These are phyloP conservation scores for Adansonia grandidieri DNA, from an alignment of 441 rosid species.

Conservation along the genomic window DNA sequence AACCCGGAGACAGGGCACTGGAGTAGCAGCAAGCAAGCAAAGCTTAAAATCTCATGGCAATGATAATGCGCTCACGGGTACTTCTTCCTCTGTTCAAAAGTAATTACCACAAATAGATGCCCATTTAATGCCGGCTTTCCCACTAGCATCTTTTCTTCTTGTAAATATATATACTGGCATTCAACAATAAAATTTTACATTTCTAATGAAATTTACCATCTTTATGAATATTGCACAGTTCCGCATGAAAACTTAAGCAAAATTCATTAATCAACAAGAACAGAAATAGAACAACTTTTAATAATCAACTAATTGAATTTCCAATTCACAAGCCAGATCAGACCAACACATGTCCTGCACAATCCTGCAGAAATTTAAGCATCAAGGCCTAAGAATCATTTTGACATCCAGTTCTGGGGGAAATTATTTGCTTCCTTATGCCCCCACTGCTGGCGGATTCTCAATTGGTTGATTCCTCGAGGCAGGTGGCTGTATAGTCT, in stretches of 20 bases:
- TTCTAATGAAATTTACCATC: neutral
- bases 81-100: too few relatives aligned
- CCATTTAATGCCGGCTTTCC: too few relatives aligned
- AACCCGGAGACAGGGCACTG: too few relatives aligned
- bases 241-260: neutral
- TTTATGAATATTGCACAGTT: neutral
- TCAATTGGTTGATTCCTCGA: neutral
- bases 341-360: neutral
- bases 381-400: neutral
- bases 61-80: too few relatives aligned
- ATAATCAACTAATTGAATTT: neutral
- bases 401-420: neutral
- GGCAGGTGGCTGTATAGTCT: neutral
- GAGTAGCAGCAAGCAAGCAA: too few relatives aligned
- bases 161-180: too few relatives aligned
- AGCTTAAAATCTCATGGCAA: too few relatives aligned
- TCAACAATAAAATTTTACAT: too few relatives aligned
- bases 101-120: too few relatives aligned
- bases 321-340: conserved; percentile 2
- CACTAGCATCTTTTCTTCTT: too few relatives aligned
- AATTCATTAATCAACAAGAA: neutral
- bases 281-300: neutral
- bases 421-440: neutral
- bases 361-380: neutral
- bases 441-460: neutral